Evolutionary conservation across 345 rosid species (phyloP).

Genomic region (Zanthoxylum bungeanum): DNA sequence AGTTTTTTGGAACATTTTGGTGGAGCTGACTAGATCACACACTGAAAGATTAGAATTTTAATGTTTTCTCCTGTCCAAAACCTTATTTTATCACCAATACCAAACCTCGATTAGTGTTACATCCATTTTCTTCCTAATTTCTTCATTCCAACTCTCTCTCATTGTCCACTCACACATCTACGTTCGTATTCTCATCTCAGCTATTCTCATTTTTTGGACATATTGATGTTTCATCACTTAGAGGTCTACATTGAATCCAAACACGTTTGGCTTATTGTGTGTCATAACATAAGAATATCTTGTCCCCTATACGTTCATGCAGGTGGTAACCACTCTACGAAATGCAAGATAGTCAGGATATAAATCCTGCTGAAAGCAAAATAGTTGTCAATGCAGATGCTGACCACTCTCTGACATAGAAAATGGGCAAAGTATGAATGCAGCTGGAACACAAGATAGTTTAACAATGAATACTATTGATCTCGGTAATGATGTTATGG

Average conservation of each 20-base stretch:
- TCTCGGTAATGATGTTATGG: constrained; percentile 30
- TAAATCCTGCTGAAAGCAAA: constrained; percentile 25
- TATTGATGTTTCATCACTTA: no score
- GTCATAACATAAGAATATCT: background rate
- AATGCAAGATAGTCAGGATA: constrained; percentile 36
- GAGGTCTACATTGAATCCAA: no score
- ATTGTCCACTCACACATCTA: no score
- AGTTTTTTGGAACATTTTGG: background rate
- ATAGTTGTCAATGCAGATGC: constrained; percentile 4
- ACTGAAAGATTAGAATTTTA: background rate
- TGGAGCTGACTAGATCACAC: background rate
- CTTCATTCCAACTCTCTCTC: no score
- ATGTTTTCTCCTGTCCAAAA: no score
- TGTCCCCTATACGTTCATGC: background rate
- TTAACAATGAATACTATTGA: constrained; percentile 26
- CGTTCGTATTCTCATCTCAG: no score
- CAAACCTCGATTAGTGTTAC: no score
- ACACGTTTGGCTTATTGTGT: background rate
- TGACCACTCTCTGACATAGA: constrained; percentile 30
- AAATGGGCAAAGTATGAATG: constrained; percentile 31
- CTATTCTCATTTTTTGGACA: no score
- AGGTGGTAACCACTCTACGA: background rate
- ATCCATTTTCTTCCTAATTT: no score
- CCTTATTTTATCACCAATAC: background rate
- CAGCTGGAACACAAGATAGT: constrained; percentile 27